phyloP scores from a whole-genome alignment of 2,329 filamentous ascomycete genomes.

The Monilinia fructigena region DNA sequence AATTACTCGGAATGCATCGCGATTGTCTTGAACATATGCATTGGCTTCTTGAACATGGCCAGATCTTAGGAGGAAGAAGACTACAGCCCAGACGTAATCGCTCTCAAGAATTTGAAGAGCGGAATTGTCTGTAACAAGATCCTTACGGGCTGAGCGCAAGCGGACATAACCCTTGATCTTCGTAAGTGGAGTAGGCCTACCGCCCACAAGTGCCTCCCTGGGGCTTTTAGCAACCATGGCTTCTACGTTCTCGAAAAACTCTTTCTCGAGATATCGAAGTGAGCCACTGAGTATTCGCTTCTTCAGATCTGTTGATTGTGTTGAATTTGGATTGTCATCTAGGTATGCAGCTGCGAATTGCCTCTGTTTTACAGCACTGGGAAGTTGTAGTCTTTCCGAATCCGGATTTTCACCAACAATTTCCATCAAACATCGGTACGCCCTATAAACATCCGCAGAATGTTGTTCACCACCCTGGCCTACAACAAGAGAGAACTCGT shows the following conservation, averaged over 20 bases:
- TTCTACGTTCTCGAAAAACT: conserved; percentile 78
- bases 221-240: conserved; percentile 77
- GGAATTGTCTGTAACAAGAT: conserved; percentile 77
- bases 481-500: conserved; percentile 75
- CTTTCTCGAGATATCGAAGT: conserved; percentile 73
- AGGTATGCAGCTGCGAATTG: conserved; percentile 76
- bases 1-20: conserved; percentile 79
- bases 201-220: conserved; percentile 83
- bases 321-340: conserved; percentile 67
- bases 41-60: conserved; percentile 83
- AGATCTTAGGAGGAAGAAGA: conserved; percentile 86
- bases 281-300: conserved; percentile 80
- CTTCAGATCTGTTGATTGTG: conserved; percentile 63
- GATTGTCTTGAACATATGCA: conserved; percentile 78
- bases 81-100: conserved; percentile 89
- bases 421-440: conserved; percentile 76
- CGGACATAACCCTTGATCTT: conserved; percentile 92
- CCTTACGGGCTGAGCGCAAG: conserved; percentile 74
- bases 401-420: conserved; percentile 73
- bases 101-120: conserved; percentile 76
- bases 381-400: conserved; percentile 56
- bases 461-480: conserved; percentile 67
- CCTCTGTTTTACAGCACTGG: conserved; percentile 69
- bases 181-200: conserved; percentile 81
- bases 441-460: conserved; percentile 72